A percentile compares a stretch with the other conserved stretches of the same genome.
These are phyloP conservation scores for Cadophora sp. DNA, from an alignment of 2,329 filamentous ascomycete species.

Conservation along the genomic window DNA sequence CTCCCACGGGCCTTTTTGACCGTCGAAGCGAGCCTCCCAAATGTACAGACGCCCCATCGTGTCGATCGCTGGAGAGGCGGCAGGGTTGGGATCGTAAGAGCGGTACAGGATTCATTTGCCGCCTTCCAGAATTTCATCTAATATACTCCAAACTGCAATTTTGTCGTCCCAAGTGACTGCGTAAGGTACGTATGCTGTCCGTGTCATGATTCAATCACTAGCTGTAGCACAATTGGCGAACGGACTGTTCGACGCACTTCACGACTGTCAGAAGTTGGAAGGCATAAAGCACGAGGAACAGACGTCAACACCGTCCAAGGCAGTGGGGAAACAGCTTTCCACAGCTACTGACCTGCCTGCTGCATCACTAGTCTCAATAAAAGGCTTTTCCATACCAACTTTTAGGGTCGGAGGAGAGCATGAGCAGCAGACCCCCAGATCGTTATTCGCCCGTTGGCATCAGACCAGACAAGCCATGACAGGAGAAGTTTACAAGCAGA, in stretches of 20 bases:
- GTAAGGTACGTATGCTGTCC: constrained; percentile 31
- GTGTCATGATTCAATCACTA: constrained; percentile 29
- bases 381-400: constrained; percentile 27
- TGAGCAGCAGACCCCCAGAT: constrained; percentile 27
- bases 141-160: constrained; percentile 39
- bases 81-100: constrained; percentile 29
- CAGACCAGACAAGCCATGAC: no score
- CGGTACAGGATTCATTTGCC: constrained; percentile 34
- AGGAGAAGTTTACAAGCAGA: constrained; percentile 37
- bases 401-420: constrained; percentile 25
- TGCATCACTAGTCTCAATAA: neutral
- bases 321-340: neutral
- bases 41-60: constrained; percentile 38
- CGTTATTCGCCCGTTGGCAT: constrained; percentile 35
- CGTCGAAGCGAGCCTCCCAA: constrained; percentile 42
- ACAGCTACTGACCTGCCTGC: neutral
- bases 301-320: neutral
- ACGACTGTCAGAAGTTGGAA: constrained; percentile 16
- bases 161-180: constrained; percentile 38
- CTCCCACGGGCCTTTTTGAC: constrained; percentile 43
- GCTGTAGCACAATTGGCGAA: constrained; percentile 32
- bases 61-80: constrained; percentile 39
- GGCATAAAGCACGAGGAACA: constrained; percentile 20
- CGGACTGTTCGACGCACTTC: constrained; percentile 23
- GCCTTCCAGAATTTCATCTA: constrained; percentile 37